Conservation (phyloP, 371 early-diverging fungal genomes). For the Mucor mucedo region DNA sequence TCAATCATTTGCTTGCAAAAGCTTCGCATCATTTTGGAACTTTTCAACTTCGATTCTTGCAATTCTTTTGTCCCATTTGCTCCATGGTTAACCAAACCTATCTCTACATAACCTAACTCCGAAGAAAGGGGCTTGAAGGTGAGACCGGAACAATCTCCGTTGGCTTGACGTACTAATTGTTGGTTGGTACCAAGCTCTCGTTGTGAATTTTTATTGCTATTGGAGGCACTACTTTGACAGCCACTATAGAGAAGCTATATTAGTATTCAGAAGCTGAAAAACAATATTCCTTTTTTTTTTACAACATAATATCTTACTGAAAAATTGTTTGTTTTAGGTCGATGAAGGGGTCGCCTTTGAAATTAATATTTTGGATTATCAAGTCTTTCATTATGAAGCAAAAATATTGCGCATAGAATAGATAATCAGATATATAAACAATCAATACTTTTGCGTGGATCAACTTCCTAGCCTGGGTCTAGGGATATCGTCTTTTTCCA, state of each 20-base stretch:
- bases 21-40: slow-evolving; percentile 9
- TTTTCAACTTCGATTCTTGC: slow-evolving; percentile 8
- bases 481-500: too few species aligned
- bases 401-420: too few species aligned
- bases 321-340: too few species aligned
- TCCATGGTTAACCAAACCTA: slow-evolving; percentile 10
- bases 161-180: neutral
- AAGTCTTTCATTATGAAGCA: too few species aligned
- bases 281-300: neutral
- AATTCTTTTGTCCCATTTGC: slow-evolving; percentile 14
- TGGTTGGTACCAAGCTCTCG: slow-evolving; percentile 7
- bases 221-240: slow-evolving; percentile 9
- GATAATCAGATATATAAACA: too few species aligned
- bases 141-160: slow-evolving; percentile 6
- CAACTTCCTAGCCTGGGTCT: too few species aligned
- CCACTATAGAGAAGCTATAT: slow-evolving; percentile 4
- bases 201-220: slow-evolving; percentile 2
- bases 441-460: too few species aligned
- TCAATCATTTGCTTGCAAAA: slow-evolving; percentile 7
- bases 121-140: slow-evolving; percentile 8
- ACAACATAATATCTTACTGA: too few species aligned
- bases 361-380: too few species aligned
- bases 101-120: slow-evolving; percentile 10
- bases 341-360: too few species aligned
- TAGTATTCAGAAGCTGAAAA: neutral